phyloP scores from a whole-genome alignment of 2,329 filamentous ascomycete genomes.

The Scedosporium apiospermum region DNA sequence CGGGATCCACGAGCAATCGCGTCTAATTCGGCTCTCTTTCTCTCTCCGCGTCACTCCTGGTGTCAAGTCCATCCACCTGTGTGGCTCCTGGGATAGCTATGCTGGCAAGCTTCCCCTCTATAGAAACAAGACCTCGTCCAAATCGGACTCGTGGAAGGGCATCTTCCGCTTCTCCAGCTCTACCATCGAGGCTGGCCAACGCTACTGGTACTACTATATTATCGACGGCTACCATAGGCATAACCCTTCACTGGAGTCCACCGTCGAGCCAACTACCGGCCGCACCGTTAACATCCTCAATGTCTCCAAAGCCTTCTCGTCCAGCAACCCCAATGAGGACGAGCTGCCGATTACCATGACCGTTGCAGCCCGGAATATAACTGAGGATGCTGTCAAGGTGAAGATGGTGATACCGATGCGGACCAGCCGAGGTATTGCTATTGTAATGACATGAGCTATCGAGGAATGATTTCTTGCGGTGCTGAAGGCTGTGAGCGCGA shows the following conservation, averaged over 20 bases:
- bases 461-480: no score
- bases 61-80: constrained; percentile 94
- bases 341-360: no score
- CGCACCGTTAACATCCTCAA: constrained; percentile 97
- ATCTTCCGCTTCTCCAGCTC: constrained; percentile 90
- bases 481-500: no score
- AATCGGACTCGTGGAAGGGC: constrained; percentile 87
- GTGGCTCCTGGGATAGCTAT: constrained; percentile 98
- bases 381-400: no score
- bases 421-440: no score
- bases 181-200: constrained; percentile 76
- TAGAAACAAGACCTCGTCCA: constrained; percentile 73
- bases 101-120: constrained; percentile 86
- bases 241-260: constrained; percentile 83
- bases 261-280: constrained; percentile 90
- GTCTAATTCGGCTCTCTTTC: constrained; percentile 94
- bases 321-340: no score
- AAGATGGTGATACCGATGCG: no score
- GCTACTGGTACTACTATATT: constrained; percentile 99
- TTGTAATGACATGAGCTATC: no score
- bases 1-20: no score
- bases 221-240: constrained; percentile 98
- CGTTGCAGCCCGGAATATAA: no score
- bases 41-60: constrained; percentile 90
- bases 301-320: constrained; percentile 51